Evolutionary conservation across 192 early-diverging fungal genomes (phyloP).

Genomic region (Coemansia reversa): DNA sequence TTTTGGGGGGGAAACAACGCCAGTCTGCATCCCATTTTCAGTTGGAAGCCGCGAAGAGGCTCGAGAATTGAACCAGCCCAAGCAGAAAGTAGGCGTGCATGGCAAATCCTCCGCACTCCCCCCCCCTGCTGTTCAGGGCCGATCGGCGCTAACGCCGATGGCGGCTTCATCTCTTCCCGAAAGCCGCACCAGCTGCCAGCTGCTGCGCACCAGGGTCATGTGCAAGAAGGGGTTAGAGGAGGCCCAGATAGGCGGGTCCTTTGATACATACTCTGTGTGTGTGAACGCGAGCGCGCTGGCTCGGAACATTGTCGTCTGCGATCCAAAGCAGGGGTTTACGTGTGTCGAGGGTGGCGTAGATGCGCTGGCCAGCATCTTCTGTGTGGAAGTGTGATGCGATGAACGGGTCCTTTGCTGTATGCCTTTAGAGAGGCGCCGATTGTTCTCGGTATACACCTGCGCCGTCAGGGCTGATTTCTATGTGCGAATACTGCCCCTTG

Average conservation of each 20-base stretch:
- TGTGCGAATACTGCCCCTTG: neutral
- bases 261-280: conserved; percentile 30
- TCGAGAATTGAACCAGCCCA: too few relatives aligned
- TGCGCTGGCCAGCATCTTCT: conserved; percentile 17
- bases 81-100: too few relatives aligned
- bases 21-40: too few relatives aligned
- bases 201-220: conserved; percentile 3
- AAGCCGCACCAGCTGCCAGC: neutral
- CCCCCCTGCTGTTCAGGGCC: too few relatives aligned
- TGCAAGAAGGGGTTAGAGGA: too few relatives aligned
- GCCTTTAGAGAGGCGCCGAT: conserved; percentile 1
- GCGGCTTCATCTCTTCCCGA: too few relatives aligned
- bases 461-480: conserved; percentile 3
- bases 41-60: too few relatives aligned
- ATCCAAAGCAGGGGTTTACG: conserved; percentile 3
- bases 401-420: neutral
- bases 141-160: too few relatives aligned
- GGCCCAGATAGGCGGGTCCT: neutral
- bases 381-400: neutral
- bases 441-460: conserved; percentile 2
- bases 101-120: too few relatives aligned
- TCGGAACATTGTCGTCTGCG: conserved; percentile 15
- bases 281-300: conserved; percentile 10
- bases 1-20: too few relatives aligned
- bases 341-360: conserved; percentile 9